Evolutionary conservation across 768 basidiomycete genomes (phyloP).

Genomic region (Lactarius evosmus): DNA sequence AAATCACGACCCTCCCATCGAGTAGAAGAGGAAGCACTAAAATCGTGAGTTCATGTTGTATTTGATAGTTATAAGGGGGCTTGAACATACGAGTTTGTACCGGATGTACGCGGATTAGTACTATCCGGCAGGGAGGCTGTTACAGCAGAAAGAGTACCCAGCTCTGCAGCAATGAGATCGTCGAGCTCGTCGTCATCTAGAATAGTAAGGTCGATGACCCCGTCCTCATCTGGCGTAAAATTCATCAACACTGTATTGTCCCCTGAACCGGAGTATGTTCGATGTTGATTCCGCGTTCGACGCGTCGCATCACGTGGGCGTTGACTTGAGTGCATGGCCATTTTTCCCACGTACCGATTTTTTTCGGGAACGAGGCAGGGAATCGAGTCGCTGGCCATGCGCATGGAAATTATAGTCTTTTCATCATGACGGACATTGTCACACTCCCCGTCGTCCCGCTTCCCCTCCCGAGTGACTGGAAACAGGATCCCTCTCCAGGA

Average conservation of each 20-base stretch:
- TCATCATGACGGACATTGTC: conserved; percentile 28
- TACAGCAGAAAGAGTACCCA: conserved; percentile 1
- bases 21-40: conserved; percentile 2
- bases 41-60: background rate
- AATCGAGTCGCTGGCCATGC: background rate
- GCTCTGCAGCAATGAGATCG: conserved; percentile 21
- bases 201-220: conserved; percentile 26
- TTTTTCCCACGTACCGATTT: conserved; percentile 25
- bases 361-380: conserved; percentile 17
- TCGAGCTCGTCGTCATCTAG: conserved; percentile 18
- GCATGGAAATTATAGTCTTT: conserved; percentile 7
- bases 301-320: conserved; percentile 21
- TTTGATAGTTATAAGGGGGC: background rate
- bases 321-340: background rate
- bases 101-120: background rate
- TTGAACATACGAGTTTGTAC: background rate
- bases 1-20: background rate
- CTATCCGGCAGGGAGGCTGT: background rate
- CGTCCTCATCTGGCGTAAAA: conserved; percentile 15
- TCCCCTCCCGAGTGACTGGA: conserved; percentile 46
- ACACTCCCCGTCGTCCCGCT: conserved; percentile 42
- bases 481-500: conserved; percentile 38
- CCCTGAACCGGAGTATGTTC: too few species aligned
- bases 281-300: too few species aligned
- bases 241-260: too few species aligned